Base-by-base conservation (phyloP, 257 asterid species). In the Gentiana straminea region DNA sequence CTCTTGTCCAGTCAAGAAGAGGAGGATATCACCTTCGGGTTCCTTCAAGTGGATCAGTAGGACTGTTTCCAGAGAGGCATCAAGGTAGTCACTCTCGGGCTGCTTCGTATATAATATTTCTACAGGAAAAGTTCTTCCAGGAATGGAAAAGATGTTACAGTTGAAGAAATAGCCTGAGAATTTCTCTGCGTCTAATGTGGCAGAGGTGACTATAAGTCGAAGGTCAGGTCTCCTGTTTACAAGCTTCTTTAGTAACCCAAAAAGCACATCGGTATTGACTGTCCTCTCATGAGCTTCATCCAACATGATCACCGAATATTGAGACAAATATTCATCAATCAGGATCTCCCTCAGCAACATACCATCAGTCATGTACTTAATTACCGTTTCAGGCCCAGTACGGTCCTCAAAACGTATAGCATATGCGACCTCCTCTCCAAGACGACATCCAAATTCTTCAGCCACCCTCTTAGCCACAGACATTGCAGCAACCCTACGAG, bases 231-330 rank as follows among this genome's bases (percentile, higher is more conserved):
- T 84, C 66, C 94, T 76, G 50, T 75, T 76, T 55, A 90, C 70
- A 35, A 90, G 90, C 49, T 84, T 87, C 72, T 90, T 86, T 66
- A 86, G 68, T 39, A 90, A 60, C 55, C 94, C 95, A 51, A 89
- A 89, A 39, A 89, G 83, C 60, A 86, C 94, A 77, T 89, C 95
- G 8, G 96, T 89, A 57, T 79, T 73, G 59, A 90, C 80, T 39
- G 94, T 90, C 78, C 96, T 82, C 75, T 84, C 96, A 47, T 86
- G 96, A 68, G 96, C 97, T 75, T 89, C 97, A 73, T 86, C 97
- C 54, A 86, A 88, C 97, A 90, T 90, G 54, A 90, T 55, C 53
- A 90, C 96, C 1, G 97, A 86, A 70, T 90, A 90, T 66, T 90
- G 94, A 35, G 94, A 77, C 66, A 90, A 69, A 65, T 74, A 74